Evolutionary conservation across 2,329 filamentous ascomycete genomes (phyloP).

Genomic region (Coleophoma cylindrospora): DNA sequence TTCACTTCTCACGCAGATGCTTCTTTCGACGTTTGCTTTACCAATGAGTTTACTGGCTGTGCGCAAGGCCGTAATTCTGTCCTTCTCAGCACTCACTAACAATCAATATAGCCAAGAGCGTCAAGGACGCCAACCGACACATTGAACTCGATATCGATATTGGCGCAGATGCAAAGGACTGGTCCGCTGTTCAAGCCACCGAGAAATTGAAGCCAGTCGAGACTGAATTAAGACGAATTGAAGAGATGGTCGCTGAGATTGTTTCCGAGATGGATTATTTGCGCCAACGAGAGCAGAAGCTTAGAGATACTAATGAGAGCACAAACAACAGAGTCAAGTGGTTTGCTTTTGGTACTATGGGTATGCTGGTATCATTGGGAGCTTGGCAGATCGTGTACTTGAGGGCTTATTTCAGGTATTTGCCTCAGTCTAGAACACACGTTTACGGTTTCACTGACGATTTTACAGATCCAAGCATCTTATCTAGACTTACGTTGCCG

Average conservation of each 20-base stretch:
- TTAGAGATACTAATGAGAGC: slow-evolving; percentile 98
- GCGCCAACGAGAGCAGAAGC: slow-evolving; percentile 81
- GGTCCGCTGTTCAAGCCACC: slow-evolving; percentile 90
- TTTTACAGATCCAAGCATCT: slow-evolving; percentile 59
- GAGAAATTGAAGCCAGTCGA: slow-evolving; percentile 98
- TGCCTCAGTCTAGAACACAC: slow-evolving; percentile 3
- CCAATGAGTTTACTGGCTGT: slow-evolving; percentile 73
- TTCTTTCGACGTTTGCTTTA: slow-evolving; percentile 94
- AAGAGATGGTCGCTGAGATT: slow-evolving; percentile 85
- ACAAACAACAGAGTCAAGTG: slow-evolving; percentile 98
- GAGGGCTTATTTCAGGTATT: slow-evolving; percentile 87
- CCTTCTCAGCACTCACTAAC: slow-evolving; percentile 2
- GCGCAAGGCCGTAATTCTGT: slow-evolving; percentile 32
- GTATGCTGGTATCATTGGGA: slow-evolving; percentile 82
- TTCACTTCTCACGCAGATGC: slow-evolving; percentile 92
- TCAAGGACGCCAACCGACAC: slow-evolving; percentile 50
- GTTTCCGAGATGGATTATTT: slow-evolving; percentile 97
- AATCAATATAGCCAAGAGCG: slow-evolving; percentile 9
- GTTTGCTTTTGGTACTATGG: slow-evolving; percentile 94
- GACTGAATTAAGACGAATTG: slow-evolving; percentile 86
- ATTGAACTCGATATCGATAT: slow-evolving; percentile 40
- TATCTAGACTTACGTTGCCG: slow-evolving; percentile 38
- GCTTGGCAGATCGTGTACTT: slow-evolving; percentile 98
- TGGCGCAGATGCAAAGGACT: slow-evolving; percentile 72
- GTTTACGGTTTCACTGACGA: slow-evolving; percentile 5